Evolutionary conservation across 1,139 yeast genomes (phyloP).

Genomic region (Debaryomycetaceae sp.): DNA sequence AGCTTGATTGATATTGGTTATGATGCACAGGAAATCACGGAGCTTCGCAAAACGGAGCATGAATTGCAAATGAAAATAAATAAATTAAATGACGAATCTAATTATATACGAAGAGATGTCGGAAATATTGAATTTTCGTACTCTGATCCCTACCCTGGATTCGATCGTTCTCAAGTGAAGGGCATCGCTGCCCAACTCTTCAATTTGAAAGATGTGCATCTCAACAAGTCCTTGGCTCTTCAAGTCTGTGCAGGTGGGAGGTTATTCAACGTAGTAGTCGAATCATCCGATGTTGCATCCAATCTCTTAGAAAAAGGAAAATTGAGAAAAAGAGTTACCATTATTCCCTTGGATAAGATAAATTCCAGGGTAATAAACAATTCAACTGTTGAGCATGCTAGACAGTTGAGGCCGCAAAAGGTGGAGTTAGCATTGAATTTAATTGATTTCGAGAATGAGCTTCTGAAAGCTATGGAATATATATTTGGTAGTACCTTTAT

Average conservation of each 20-base stretch:
- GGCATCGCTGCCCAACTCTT: slow-evolving; percentile 92
- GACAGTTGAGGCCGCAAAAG: slow-evolving; percentile 69
- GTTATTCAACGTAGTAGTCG: slow-evolving; percentile 87
- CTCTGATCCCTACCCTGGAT: slow-evolving; percentile 58
- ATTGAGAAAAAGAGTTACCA: slow-evolving; percentile 79
- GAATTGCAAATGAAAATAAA: slow-evolving; percentile 23
- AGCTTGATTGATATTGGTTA: slow-evolving; percentile 58
- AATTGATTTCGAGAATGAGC: slow-evolving; percentile 69
- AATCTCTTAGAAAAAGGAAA: slow-evolving; percentile 76
- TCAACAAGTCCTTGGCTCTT: slow-evolving; percentile 72
- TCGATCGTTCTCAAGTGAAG: slow-evolving; percentile 62
- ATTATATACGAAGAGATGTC: slow-evolving; percentile 58
- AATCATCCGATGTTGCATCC: slow-evolving; percentile 79
- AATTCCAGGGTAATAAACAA: slow-evolving; percentile 50
- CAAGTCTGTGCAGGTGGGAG: slow-evolving; percentile 96
- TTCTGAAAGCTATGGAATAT: slow-evolving; percentile 81
- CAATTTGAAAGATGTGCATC: slow-evolving; percentile 53
- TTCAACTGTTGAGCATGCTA: slow-evolving; percentile 54
- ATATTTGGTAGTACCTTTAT: slow-evolving; percentile 87
- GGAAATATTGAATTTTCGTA: slow-evolving; percentile 78
- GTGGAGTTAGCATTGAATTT: slow-evolving; percentile 85
- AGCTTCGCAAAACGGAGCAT: slow-evolving; percentile 45
- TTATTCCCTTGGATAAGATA: slow-evolving; percentile 88
- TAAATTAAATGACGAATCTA: slow-evolving; percentile 48
- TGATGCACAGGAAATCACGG: slow-evolving; percentile 46